Conservation (phyloP, 2,329 filamentous ascomycete species). For the Ceratocystis diversiconidia region DNA sequence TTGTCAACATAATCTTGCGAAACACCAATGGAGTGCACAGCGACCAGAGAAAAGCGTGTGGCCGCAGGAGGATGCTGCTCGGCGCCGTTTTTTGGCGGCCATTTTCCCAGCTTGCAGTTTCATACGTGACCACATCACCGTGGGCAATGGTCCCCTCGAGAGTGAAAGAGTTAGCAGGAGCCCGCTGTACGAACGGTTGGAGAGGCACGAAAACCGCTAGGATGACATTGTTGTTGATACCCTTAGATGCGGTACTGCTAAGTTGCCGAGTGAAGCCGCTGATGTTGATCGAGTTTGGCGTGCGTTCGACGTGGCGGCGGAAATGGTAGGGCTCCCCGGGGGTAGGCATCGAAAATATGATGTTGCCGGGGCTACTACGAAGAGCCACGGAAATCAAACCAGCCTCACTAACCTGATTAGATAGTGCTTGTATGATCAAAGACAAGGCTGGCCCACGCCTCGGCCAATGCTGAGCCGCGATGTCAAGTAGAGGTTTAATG, state of each 20-base stretch:
- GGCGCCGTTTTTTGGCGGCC: not conserved
- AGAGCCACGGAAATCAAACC: conserved; percentile 13
- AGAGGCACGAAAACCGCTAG: conserved; percentile 9
- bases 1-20: not conserved
- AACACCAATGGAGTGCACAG: not conserved
- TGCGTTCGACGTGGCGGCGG: not conserved
- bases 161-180: not conserved
- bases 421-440: conserved; percentile 7
- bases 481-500: conserved; percentile 13
- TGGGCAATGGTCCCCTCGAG: not conserved
- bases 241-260: not conserved
- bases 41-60: not conserved
- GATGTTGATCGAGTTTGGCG: not conserved
- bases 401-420: conserved; percentile 6
- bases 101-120: conserved; percentile 4
- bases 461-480: conserved; percentile 10
- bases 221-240: not conserved
- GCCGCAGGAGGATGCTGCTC: not conserved
- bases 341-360: conserved; percentile 8
- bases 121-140: conserved; percentile 14
- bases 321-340: conserved; percentile 14
- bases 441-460: not conserved
- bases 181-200: conserved; percentile 6
- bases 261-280: not conserved
- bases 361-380: not conserved